phyloP scores from a whole-genome alignment of 768 basidiomycete species.

The Boletellus sp. region DNA sequence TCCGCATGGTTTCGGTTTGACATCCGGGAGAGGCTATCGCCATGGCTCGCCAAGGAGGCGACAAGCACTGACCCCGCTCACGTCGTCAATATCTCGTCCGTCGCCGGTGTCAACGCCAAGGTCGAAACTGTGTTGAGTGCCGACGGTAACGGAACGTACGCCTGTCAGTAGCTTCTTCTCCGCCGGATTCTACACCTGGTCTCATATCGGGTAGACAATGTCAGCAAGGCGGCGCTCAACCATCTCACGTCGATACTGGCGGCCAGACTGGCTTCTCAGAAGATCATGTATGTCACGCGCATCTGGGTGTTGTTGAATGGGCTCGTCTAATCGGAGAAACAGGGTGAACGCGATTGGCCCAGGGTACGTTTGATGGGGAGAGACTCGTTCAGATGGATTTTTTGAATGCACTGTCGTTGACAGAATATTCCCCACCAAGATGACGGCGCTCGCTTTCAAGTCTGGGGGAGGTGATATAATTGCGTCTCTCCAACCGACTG shows the following conservation, averaged over 20 bases:
- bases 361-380: slow-evolving; percentile 44
- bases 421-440: slow-evolving; percentile 78
- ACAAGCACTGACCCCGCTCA: slow-evolving; percentile 62
- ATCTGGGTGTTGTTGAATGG: no score
- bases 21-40: slow-evolving; percentile 26
- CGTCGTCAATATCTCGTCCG: slow-evolving; percentile 82
- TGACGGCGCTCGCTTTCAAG: slow-evolving; percentile 73
- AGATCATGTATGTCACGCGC: slow-evolving; percentile 57
- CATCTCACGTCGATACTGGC: slow-evolving; percentile 75
- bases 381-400: no score
- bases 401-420: no score
- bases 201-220: slow-evolving; percentile 48
- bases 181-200: not conserved
- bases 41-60: slow-evolving; percentile 62
- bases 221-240: slow-evolving; percentile 86
- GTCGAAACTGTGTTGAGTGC: slow-evolving; percentile 48
- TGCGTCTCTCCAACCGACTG: slow-evolving; percentile 57
- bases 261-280: slow-evolving; percentile 52
- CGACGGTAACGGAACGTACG: slow-evolving; percentile 66
- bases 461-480: slow-evolving; percentile 51
- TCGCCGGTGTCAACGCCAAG: slow-evolving; percentile 50
- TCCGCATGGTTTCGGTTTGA: no score
- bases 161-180: slow-evolving; percentile 50
- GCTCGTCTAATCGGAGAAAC: not conserved
- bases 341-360: slow-evolving; percentile 85